A percentile compares a stretch with the other conserved stretches of the same genome.
Evolutionary conservation across 352 stramenopile species (phyloP).

Genomic region (Phytophthora citricola): DNA sequence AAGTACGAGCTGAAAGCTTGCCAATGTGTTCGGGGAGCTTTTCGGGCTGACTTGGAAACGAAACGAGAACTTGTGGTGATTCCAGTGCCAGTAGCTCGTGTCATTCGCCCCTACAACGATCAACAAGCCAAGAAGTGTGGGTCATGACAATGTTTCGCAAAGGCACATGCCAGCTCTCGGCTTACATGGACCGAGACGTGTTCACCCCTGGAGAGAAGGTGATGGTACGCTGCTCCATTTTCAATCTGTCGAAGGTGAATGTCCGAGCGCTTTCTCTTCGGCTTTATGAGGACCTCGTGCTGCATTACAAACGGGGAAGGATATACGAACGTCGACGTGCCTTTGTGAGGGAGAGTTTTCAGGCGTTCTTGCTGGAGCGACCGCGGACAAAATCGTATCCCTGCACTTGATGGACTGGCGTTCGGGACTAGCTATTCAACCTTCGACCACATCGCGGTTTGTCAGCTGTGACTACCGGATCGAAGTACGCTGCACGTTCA

Average conservation of each 20-base stretch:
- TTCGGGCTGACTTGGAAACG: constrained; percentile 18
- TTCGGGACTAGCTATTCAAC: constrained; percentile 11
- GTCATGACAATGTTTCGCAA: constrained; percentile 21
- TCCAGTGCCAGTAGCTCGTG: constrained; percentile 5
- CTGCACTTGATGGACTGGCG: constrained; percentile 21
- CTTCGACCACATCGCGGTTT: constrained; percentile 14
- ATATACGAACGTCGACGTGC: constrained; percentile 18
- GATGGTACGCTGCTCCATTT: constrained; percentile 23
- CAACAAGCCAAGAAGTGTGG: constrained; percentile 13
- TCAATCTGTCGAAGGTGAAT: constrained; percentile 31
- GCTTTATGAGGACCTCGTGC: constrained; percentile 27
- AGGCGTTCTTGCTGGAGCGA: constrained; percentile 12
- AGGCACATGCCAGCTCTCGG: constrained; percentile 28
- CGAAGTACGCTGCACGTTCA: constrained; percentile 17
- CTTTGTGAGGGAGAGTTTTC: constrained; percentile 16
- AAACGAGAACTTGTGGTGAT: constrained; percentile 8
- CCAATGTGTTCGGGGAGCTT: constrained; percentile 15
- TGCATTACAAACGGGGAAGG: constrained; percentile 9
- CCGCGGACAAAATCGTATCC: constrained; percentile 19
- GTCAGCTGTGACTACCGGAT: constrained; percentile 16
- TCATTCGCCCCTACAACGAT: constrained; percentile 9
- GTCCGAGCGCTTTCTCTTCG: constrained; percentile 19
- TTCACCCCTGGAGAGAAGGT: constrained; percentile 20
- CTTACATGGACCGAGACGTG: constrained; percentile 22
- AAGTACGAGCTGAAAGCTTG: constrained; percentile 20